Base-by-base conservation (phyloP, 176 grass and related monocot genomes). In the Phoenix dactylifera region DNA sequence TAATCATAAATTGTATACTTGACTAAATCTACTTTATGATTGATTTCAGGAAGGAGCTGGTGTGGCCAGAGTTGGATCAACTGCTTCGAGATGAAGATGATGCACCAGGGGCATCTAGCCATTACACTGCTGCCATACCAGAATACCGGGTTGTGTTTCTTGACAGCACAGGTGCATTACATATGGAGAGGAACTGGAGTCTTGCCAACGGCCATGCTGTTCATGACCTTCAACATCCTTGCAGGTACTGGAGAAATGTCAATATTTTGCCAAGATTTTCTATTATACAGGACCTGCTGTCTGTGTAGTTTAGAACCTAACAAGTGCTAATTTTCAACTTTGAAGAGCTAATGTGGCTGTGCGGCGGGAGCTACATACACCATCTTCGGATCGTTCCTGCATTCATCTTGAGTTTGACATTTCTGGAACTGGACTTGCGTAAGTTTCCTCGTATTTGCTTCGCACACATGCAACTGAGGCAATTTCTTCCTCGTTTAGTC, bases 321-420 rank as follows among this genome's bases (percentile, higher is more conserved):
- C 28, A 15, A 63, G 4, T 16, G 35, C 23, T 49, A 14, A 49
- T 79, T 60, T 32, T 67, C 60, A 9, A 39, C 73, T 76, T 16
- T 75, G 15, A 65, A 95, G 89, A 75, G 55, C 85, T 64, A 88
- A 85, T 82, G 89, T 95, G 73, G 89, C 89, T 68, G 67, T 82
- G 73, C 84, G 75, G 48, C 84, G 80, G 65, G 89, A 95, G 66
- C 89, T 95, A 24, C 89, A 95, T 23, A 80, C 76, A 55, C 80
- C 89, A 67, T 75, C 85, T 71, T 95, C 89, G 30, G 89, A 85
- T 66, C 81, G 85, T 35, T 95, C 89, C 58, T 95, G 89, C 63
- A 95, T 95, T 65, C 89, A 95, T 84, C 78, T 95, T 35, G 89
- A 95, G 66, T 95, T 95, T 71, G 89, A 88, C 26, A 82, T 95